Percentiles rank a stretch among this genome's conserved stretches.
Evolutionary conservation across 2,329 filamentous ascomycete species (phyloP).

Genomic region (Aspergillus sp.): DNA sequence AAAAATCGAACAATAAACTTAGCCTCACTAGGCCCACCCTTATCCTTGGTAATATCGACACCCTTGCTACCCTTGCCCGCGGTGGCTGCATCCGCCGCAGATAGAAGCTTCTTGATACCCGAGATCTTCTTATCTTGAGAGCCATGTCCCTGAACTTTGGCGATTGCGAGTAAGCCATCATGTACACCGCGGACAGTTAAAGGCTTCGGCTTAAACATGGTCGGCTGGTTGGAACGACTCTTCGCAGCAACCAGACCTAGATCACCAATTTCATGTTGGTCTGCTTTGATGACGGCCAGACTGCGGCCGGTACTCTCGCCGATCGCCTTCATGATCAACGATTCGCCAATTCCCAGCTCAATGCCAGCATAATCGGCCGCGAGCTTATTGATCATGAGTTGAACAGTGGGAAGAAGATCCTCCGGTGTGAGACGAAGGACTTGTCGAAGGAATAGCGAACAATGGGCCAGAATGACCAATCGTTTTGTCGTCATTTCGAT

Average conservation of each 20-base stretch:
- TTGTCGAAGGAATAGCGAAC: conserved; percentile 85
- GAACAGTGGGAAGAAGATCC: conserved; percentile 81
- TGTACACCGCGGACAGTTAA: conserved; percentile 84
- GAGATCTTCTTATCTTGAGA: conserved; percentile 89
- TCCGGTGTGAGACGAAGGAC: conserved; percentile 87
- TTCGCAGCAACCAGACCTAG: conserved; percentile 92
- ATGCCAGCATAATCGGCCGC: conserved; percentile 96
- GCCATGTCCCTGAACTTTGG: conserved; percentile 80
- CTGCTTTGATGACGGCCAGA: conserved; percentile 83
- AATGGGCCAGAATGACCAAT: conserved; percentile 82
- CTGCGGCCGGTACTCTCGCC: conserved; percentile 90
- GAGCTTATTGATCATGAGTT: conserved; percentile 97
- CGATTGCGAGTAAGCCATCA: conserved; percentile 82
- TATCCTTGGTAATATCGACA: conserved; percentile 84
- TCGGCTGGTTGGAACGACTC: conserved; percentile 89
- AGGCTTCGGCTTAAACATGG: conserved; percentile 96
- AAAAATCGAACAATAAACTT: conserved; percentile 92
- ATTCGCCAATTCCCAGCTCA: conserved; percentile 97
- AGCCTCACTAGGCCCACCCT: conserved; percentile 89
- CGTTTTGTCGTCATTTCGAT: conserved; percentile 94
- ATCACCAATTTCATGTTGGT: conserved; percentile 95
- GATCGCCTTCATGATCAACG: conserved; percentile 97
- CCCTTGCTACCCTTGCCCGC: conserved; percentile 63
- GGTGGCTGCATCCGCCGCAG: conserved; percentile 73
- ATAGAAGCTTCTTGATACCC: conserved; percentile 93